A percentile compares a stretch with the other conserved stretches of the same genome.
Conservation (phyloP, 768 basidiomycete species). For the Suillus subaureus region DNA sequence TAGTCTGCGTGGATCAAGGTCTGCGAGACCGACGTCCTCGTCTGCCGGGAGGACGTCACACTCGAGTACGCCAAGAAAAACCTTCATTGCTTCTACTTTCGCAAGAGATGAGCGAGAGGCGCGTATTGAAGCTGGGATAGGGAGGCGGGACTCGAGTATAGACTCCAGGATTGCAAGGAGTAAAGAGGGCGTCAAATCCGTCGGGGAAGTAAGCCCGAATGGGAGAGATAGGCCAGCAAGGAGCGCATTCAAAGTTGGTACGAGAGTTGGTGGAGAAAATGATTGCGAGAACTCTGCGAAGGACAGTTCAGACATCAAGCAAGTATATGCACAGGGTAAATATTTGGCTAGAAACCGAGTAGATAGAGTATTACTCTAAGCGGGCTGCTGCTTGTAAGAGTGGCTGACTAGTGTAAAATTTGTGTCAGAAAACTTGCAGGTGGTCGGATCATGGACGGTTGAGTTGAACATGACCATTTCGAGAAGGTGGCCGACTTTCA, state of each 20-base stretch:
- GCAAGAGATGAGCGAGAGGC: constrained; percentile 37
- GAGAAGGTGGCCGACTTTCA: neutral
- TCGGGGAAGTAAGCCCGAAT: constrained; percentile 48
- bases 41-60: constrained; percentile 60
- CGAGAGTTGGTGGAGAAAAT: constrained; percentile 16
- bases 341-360: neutral
- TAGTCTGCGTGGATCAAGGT: constrained; percentile 64
- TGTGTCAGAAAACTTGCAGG: neutral
- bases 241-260: constrained; percentile 46
- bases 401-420: neutral
- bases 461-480: neutral
- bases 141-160: constrained; percentile 56
- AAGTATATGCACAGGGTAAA: neutral
- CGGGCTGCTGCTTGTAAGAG: neutral
- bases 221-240: constrained; percentile 47
- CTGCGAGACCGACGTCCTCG: constrained; percentile 63
- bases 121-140: constrained; percentile 39
- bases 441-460: neutral
- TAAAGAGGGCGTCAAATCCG: constrained; percentile 71
- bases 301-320: constrained; percentile 10
- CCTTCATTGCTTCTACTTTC: constrained; percentile 68
- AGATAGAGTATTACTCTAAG: neutral
- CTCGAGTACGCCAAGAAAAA: constrained; percentile 75
- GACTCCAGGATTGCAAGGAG: constrained; percentile 72
- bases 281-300: constrained; percentile 12